Percentiles rank a stretch among this genome's conserved stretches.
Conservation (phyloP, 805 yeast genomes). For the Nakazawaea sp. region DNA sequence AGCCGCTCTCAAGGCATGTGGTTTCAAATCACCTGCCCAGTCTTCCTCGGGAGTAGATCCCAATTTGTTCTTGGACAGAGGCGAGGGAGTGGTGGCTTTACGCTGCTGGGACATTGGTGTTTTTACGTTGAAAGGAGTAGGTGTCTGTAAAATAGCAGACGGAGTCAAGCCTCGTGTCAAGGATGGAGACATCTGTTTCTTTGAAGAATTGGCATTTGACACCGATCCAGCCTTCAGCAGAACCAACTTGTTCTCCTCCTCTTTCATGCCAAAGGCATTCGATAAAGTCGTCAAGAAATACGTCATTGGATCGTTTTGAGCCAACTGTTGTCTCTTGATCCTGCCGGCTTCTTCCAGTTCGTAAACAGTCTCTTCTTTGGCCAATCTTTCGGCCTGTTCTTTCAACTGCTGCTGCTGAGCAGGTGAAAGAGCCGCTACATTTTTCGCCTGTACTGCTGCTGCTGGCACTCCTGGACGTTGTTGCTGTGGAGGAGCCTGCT, state of each 20-base stretch:
- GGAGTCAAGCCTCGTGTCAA: slow-evolving; percentile 24
- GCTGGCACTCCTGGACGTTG: slow-evolving; percentile 13
- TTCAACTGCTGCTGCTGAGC: slow-evolving; percentile 23
- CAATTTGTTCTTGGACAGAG: slow-evolving; percentile 19
- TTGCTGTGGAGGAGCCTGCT: slow-evolving; percentile 8
- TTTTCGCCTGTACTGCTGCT: slow-evolving; percentile 6
- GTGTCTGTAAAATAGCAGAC: slow-evolving; percentile 31
- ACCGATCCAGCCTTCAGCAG: slow-evolving; percentile 12
- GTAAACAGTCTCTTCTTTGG: slow-evolving; percentile 21
- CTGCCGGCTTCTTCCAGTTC: slow-evolving; percentile 31
- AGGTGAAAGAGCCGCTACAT: slow-evolving; percentile 14
- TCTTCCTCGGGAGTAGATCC: slow-evolving; percentile 14
- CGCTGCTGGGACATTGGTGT: slow-evolving; percentile 20
- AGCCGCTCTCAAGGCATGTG: slow-evolving; percentile 36
- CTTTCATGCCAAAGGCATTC: slow-evolving; percentile 40
- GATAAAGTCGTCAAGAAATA: slow-evolving; percentile 46
- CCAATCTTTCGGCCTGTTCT: slow-evolving; percentile 22
- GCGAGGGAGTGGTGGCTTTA: slow-evolving; percentile 29
- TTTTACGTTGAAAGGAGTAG: slow-evolving; percentile 26
- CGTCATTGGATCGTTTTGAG: slow-evolving; percentile 35
- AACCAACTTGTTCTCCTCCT: slow-evolving; percentile 24
- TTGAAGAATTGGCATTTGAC: slow-evolving; percentile 4
- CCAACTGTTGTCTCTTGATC: slow-evolving; percentile 38
- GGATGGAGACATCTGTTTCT: slow-evolving; percentile 9
- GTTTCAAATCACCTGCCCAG: slow-evolving; percentile 36